Base-by-base conservation (phyloP, 1,284 basidiomycete species). In the Earliella scabrosa region DNA sequence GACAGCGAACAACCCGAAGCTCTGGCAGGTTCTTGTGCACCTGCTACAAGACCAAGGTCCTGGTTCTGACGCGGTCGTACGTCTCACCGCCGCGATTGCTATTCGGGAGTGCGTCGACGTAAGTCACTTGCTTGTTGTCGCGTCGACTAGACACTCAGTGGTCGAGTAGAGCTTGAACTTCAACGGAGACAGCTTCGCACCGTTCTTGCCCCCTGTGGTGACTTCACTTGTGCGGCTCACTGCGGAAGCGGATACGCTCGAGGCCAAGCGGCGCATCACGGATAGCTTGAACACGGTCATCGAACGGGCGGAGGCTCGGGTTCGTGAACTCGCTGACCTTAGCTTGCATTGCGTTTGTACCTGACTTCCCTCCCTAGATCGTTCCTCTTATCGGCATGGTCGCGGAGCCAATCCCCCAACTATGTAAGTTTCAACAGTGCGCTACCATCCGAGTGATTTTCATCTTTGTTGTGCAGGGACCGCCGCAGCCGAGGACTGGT, bases 91-190 rank as follows among this genome's bases (percentile, higher is more conserved):
- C 27, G 88, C 90, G 0, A 77, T 82, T 23, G 86, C 93, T 1
- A 69, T 96, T 24, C 81, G 84, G 50, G 87, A 93, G 69, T 91
- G 91, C 64, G 82, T 95, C 21, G 88, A 95, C 71, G 93, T 95
- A 73, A 65, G 90, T 74, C 18, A 14, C 31, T 44, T 23, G 23
- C 18, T n/a, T 14, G 14, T 24, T 21, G 21, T 27, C 48, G 45
- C 18, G 29, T 4, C 26, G 5, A 35, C n/a, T n/a, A n/a, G n/a
- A n/a, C n/a, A 14, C 27, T 43, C n/a, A 52, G 11, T 1, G 13
- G 3, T 10, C 14, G 6, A 21, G 7, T 26, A 62, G 60, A 62
- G 60, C 52, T 43, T 62, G 41, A 62, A 57, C 26, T 91, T 92
- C 62, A 75, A 88, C 40, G 67, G 79, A 8, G 68, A 81, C 46